Evolutionary conservation across 108 stramenopile genomes (phyloP).

Genomic region (Parietichytrium sp.): DNA sequence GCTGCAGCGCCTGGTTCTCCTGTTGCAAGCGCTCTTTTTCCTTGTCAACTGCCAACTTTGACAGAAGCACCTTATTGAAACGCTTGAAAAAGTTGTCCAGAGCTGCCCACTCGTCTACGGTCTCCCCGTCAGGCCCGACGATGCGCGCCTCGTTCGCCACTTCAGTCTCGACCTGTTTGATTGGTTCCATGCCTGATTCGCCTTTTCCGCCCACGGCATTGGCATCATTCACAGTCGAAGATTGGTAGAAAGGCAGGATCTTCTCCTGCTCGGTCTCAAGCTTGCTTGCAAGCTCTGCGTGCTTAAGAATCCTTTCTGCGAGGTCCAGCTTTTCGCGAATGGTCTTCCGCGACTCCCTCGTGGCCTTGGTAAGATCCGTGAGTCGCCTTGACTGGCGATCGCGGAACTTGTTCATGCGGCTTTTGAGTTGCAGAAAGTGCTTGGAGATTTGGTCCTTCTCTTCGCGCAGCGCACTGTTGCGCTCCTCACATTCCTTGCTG

Average conservation of each 20-base stretch:
- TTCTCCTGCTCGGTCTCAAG: conserved; percentile 67
- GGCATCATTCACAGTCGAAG: neutral
- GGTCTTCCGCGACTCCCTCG: conserved; percentile 46
- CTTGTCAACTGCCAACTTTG: conserved; percentile 60
- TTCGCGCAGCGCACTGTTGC: conserved; percentile 55
- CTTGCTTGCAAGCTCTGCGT: conserved; percentile 61
- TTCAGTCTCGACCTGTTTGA: neutral
- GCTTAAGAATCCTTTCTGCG: conserved; percentile 59
- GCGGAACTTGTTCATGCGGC: conserved; percentile 58
- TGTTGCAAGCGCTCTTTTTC: conserved; percentile 54
- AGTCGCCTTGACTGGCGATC: conserved; percentile 46
- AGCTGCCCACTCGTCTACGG: conserved; percentile 43
- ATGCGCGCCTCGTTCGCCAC: conserved; percentile 47
- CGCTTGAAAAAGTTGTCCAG: conserved; percentile 66
- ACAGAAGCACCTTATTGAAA: conserved; percentile 67
- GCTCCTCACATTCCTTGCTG: conserved; percentile 54
- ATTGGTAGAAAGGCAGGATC: conserved; percentile 49
- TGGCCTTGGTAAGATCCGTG: conserved; percentile 56
- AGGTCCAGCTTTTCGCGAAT: conserved; percentile 41
- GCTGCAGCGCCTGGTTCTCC: conserved; percentile 60
- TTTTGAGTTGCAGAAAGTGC: conserved; percentile 67
- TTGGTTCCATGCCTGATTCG: too few relatives aligned
- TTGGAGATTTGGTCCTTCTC: conserved; percentile 59
- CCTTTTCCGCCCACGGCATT: neutral
- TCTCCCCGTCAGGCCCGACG: conserved; percentile 19